A percentile compares a stretch with the other conserved stretches of the same genome.
phyloP scores from a whole-genome alignment of 805 yeast species.

The Hanseniaspora valbyensis region DNA sequence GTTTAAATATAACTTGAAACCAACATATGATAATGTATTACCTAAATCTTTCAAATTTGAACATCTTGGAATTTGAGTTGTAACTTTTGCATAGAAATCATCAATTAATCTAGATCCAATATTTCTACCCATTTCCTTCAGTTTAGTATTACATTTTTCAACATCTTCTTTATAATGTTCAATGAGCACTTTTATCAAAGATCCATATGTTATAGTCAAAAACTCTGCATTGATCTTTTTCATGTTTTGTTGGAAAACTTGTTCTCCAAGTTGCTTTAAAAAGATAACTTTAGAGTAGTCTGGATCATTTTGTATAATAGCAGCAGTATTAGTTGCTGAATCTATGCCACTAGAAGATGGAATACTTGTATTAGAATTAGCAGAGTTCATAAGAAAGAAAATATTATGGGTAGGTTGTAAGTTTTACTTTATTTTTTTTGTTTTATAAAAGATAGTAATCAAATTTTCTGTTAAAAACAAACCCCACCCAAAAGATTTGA shows the following conservation, averaged over 20 bases:
- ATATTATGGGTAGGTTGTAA: too few species aligned
- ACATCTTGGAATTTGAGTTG: slow-evolving; percentile 74
- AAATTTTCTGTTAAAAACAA: too few species aligned
- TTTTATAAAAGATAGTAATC: too few species aligned
- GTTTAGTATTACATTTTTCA: slow-evolving; percentile 64
- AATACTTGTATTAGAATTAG: not conserved
- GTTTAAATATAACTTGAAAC: slow-evolving; percentile 81
- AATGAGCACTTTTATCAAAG: slow-evolving; percentile 83
- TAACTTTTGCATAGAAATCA: slow-evolving; percentile 67
- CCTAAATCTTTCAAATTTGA: slow-evolving; percentile 71
- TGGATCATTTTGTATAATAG: not conserved
- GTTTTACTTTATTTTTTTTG: too few species aligned
- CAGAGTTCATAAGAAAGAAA: too few species aligned
- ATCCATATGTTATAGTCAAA: slow-evolving; percentile 89
- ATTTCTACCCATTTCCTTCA: slow-evolving; percentile 89
- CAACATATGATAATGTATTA: slow-evolving; percentile 73
- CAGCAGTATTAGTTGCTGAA: not conserved
- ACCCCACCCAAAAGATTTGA: too few species aligned
- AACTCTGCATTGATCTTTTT: slow-evolving; percentile 88
- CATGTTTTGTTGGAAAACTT: slow-evolving; percentile 28
- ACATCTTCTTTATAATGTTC: slow-evolving; percentile 71
- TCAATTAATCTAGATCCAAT: slow-evolving; percentile 86
- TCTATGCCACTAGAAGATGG: not conserved
- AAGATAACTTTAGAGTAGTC: slow-evolving; percentile 1
- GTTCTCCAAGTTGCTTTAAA: slow-evolving; percentile 11